Evolutionary conservation across 1,139 yeast species (phyloP).

Genomic region (Pichia sp.): DNA sequence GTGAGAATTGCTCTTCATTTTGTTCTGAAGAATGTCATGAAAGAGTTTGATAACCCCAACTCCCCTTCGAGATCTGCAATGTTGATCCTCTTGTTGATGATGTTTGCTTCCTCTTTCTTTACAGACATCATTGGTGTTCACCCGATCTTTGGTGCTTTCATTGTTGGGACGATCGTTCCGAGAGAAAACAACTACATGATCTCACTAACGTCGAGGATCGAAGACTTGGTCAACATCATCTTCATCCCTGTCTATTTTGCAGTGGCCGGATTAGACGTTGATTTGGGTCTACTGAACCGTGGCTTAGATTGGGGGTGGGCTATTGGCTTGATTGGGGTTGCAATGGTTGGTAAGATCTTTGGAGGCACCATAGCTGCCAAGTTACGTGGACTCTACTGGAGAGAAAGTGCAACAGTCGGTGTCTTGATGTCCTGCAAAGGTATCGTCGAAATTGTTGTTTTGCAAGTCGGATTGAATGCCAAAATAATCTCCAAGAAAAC

Average conservation of each 20-base stretch:
- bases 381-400: constrained; percentile 57
- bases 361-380: constrained; percentile 68
- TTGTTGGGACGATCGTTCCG: constrained; percentile 74
- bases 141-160: constrained; percentile 71
- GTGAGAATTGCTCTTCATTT: constrained; percentile 46
- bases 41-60: constrained; percentile 46
- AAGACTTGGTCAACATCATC: constrained; percentile 66
- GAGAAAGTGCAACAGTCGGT: constrained; percentile 73
- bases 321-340: constrained; percentile 59
- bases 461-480: constrained; percentile 68
- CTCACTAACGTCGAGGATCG: constrained; percentile 65
- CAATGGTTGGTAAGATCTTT: constrained; percentile 58
- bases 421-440: constrained; percentile 87
- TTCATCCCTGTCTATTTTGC: constrained; percentile 77
- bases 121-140: constrained; percentile 75
- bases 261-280: constrained; percentile 67
- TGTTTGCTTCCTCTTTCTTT: constrained; percentile 65
- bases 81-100: constrained; percentile 45
- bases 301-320: constrained; percentile 78
- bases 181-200: constrained; percentile 71
- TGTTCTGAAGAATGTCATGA: constrained; percentile 34
- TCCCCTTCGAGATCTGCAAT: constrained; percentile 67
- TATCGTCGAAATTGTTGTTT: constrained; percentile 74
- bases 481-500: constrained; percentile 59
- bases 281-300: constrained; percentile 55